A percentile compares a stretch with the other conserved stretches of the same genome.
These are phyloP conservation scores for Citeromyces matritensis DNA, from an alignment of 805 yeast genomes.

Conservation along the genomic window DNA sequence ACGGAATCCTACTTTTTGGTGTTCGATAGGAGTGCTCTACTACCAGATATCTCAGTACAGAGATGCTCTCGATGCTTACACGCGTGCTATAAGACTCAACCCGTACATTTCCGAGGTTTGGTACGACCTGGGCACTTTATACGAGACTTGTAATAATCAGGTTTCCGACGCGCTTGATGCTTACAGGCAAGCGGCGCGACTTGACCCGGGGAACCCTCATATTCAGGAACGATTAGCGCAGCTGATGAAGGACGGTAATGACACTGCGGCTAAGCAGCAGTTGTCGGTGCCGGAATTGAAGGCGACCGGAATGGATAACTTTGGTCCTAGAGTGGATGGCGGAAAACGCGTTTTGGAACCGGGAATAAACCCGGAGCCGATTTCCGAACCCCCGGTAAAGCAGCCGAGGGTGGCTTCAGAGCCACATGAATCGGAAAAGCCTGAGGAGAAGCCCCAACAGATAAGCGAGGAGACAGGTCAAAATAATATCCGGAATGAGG, in stretches of 20 bases:
- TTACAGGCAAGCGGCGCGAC: conserved; percentile 87
- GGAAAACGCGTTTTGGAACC: too few species aligned
- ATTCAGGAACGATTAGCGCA: conserved; percentile 88
- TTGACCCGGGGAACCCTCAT: conserved; percentile 90
- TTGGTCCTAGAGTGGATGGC: neutral
- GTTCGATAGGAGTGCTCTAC: conserved; percentile 87
- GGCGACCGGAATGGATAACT: neutral
- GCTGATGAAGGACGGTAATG: conserved; percentile 56
- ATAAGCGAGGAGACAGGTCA: neutral
- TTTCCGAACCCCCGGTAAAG: neutral
- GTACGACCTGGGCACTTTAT: conserved; percentile 95
- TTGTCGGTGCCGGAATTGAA: conserved; percentile 23
- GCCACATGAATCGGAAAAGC: neutral
- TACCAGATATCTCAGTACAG: conserved; percentile 93
- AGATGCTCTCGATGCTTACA: conserved; percentile 95
- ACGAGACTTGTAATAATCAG: conserved; percentile 96
- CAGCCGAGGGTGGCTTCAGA: neutral
- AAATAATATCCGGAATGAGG: too few species aligned
- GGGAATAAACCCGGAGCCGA: too few species aligned
- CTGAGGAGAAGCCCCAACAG: conserved; percentile 1
- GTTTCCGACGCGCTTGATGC: conserved; percentile 93
- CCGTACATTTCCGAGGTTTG: conserved; percentile 96
- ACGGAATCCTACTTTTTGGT: conserved; percentile 97
- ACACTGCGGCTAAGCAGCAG: conserved; percentile 41
- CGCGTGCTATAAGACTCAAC: conserved; percentile 88